Evolutionary conservation across 441 rosid genomes (phyloP).

Genomic region (Jatropha podagrica): DNA sequence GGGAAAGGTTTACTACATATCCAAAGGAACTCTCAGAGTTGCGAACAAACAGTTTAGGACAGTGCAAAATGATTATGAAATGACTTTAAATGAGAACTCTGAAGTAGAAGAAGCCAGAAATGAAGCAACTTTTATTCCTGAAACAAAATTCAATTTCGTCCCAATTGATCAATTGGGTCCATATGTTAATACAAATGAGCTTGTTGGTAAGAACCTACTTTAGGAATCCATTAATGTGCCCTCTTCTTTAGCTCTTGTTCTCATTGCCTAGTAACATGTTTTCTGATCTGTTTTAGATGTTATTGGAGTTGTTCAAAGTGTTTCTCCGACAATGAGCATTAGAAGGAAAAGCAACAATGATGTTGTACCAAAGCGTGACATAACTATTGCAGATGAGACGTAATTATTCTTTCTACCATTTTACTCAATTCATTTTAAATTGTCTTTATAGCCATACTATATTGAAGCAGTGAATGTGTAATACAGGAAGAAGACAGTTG

Average conservation of each 20-base stretch:
- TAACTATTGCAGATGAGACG: slow-evolving; percentile 82
- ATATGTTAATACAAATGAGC: slow-evolving; percentile 63
- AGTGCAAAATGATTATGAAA: slow-evolving; percentile 88
- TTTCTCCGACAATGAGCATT: slow-evolving; percentile 72
- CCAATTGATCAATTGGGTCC: slow-evolving; percentile 78
- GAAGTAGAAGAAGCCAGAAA: slow-evolving; percentile 74
- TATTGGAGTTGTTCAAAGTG: slow-evolving; percentile 85
- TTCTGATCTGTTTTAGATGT: slow-evolving; percentile 43
- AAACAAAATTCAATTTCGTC: slow-evolving; percentile 74
- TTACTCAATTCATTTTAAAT: background rate
- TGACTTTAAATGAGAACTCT: slow-evolving; percentile 84
- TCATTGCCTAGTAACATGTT: background rate
- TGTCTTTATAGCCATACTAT: background rate
- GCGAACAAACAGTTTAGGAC: slow-evolving; percentile 90
- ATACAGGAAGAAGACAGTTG: slow-evolving; percentile 75
- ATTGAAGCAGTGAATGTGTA: slow-evolving; percentile 9
- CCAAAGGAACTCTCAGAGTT: slow-evolving; percentile 75
- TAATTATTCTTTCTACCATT: slow-evolving; percentile 20
- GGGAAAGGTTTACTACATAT: slow-evolving; percentile 85
- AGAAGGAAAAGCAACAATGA: slow-evolving; percentile 82
- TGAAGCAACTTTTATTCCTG: slow-evolving; percentile 68
- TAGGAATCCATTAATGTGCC: background rate
- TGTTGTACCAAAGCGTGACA: slow-evolving; percentile 77
- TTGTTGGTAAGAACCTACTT: slow-evolving; percentile 55
- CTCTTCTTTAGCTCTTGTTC: background rate